These are phyloP conservation scores for Isabelozyma pseudorhagii DNA, from an alignment of 805 yeast species.

Conservation along the genomic window DNA sequence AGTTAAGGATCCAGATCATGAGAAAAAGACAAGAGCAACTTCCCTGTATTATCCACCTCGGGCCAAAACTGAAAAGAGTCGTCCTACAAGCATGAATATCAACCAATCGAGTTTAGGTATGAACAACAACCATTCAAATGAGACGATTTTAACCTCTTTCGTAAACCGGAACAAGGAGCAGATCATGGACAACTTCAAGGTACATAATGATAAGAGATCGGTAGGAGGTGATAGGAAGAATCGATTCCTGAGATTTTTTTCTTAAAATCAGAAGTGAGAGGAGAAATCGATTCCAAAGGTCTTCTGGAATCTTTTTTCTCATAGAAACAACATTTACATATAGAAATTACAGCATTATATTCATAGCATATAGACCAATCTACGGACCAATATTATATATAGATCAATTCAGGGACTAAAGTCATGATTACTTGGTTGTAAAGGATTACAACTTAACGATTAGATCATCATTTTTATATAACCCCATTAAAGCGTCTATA, in stretches of 20 bases:
- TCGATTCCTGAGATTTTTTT: not conserved
- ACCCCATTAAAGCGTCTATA: slow-evolving; percentile 45
- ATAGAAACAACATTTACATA: too few relatives aligned
- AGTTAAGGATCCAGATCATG: not conserved
- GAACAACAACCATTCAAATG: not conserved
- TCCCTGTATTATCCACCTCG: not conserved
- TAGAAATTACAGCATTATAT: too few relatives aligned
- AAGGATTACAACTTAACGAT: slow-evolving; percentile 29
- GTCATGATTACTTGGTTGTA: too few relatives aligned
- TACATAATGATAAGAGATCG: not conserved
- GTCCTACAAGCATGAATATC: not conserved
- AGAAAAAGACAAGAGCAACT: not conserved
- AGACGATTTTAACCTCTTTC: not conserved
- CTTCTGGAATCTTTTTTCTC: too few relatives aligned
- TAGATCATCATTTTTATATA: slow-evolving; percentile 31
- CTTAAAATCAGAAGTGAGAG: not conserved
- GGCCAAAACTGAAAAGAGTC: not conserved
- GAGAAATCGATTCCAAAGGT: not conserved
- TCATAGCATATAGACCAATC: too few relatives aligned
- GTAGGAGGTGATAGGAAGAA: not conserved
- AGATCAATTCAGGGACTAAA: too few relatives aligned
- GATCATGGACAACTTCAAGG: not conserved
- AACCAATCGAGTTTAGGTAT: not conserved
- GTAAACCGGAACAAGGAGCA: not conserved
- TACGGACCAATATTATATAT: too few relatives aligned